Conservation (phyloP, 306 rosid genomes). For the Senna siamea region DNA sequence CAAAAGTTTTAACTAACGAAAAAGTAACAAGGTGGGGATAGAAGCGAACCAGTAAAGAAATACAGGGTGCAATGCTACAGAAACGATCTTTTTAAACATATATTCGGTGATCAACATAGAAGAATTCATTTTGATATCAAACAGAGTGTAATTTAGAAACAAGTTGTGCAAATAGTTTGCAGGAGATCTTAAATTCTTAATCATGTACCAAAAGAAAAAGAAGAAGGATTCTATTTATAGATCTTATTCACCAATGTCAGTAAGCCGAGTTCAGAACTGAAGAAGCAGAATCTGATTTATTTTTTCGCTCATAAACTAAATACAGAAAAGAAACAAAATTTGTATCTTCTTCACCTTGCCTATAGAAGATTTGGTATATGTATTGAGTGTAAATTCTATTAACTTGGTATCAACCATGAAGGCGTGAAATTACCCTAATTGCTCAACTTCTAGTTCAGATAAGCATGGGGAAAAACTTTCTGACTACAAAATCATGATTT, state of each 20-base stretch:
- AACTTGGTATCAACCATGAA: constrained; percentile 35
- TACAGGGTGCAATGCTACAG: too few species aligned
- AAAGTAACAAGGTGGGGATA: too few species aligned
- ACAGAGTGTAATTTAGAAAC: too few species aligned
- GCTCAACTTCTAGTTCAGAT: constrained; percentile 56
- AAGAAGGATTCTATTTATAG: not conserved
- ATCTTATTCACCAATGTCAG: not conserved
- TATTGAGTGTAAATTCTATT: constrained; percentile 36
- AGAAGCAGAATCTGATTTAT: not conserved
- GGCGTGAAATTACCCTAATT: constrained; percentile 43
- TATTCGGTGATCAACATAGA: too few species aligned
- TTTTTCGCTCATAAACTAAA: not conserved
- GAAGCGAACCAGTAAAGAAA: too few species aligned
- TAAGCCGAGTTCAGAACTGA: not conserved
- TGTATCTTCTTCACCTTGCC: not conserved
- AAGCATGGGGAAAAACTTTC: constrained; percentile 58
- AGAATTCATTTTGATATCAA: too few species aligned
- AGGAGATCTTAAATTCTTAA: not conserved
- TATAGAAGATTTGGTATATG: not conserved
- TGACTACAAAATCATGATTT: constrained; percentile 63
- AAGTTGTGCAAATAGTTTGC: too few species aligned
- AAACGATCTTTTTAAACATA: too few species aligned
- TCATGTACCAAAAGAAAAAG: not conserved
- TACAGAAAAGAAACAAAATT: not conserved
- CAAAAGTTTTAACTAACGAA: too few species aligned